Conservation (phyloP, 2,329 filamentous ascomycete genomes). For the Exophiala spinifera region DNA sequence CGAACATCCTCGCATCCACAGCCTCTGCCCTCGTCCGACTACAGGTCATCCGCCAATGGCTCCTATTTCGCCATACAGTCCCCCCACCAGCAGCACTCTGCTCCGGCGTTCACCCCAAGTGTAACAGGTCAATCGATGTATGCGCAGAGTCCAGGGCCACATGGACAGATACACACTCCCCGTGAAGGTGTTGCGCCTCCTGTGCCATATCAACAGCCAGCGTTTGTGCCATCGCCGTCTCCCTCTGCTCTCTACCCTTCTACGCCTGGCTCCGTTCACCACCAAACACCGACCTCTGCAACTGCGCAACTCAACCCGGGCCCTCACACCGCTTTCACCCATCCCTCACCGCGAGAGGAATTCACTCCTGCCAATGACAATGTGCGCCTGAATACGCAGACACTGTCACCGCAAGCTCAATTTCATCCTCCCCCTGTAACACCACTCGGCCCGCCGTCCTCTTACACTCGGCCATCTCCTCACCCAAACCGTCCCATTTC, state of each 20-base stretch:
- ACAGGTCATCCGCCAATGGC: slow-evolving; percentile 22
- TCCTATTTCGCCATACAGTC: slow-evolving; percentile 28
- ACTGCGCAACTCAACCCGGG: slow-evolving; percentile 18
- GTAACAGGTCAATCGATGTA: slow-evolving; percentile 22
- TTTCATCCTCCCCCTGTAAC: slow-evolving; percentile 27
- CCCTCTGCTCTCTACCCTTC: slow-evolving; percentile 21
- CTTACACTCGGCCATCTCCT: slow-evolving; percentile 25
- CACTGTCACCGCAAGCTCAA: slow-evolving; percentile 24
- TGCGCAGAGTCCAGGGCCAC: slow-evolving; percentile 28
- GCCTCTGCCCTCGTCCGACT: slow-evolving; percentile 22
- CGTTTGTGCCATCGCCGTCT: slow-evolving; percentile 28
- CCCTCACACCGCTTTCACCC: slow-evolving; percentile 15
- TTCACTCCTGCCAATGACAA: slow-evolving; percentile 15
- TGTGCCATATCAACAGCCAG: slow-evolving; percentile 19
- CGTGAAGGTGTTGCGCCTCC: slow-evolving; percentile 22
- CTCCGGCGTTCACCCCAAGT: slow-evolving; percentile 23
- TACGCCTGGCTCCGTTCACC: slow-evolving; percentile 25
- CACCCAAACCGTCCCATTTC: slow-evolving; percentile 26
- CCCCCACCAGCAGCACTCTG: slow-evolving; percentile 27
- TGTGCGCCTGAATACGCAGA: slow-evolving; percentile 18
- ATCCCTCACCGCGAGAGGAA: slow-evolving; percentile 24
- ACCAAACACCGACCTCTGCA: slow-evolving; percentile 19
- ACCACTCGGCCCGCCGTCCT: slow-evolving; percentile 28
- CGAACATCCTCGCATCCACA: slow-evolving; percentile 20
- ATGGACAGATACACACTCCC: slow-evolving; percentile 24